Evolutionary conservation across 257 asterid species (phyloP), one percentile per base, ranked within the genome.

Genomic region (Solanum peruvianum): DNA sequence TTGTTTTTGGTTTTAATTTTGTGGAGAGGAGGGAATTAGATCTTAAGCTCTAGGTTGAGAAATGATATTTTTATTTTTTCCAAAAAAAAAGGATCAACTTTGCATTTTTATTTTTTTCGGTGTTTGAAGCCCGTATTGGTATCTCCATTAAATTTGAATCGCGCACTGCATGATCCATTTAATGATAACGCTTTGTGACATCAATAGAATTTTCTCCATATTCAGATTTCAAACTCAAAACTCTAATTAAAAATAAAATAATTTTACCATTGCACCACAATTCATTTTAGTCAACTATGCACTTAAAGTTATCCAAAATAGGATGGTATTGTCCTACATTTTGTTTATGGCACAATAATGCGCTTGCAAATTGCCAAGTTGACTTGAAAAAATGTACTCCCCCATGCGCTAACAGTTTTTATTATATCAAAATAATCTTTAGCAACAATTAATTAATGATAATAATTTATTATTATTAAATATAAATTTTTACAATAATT

Each of bases 51-150:
- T 5, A 6, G 0, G 4, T 66, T 25, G 35, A 66, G 35, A 66
- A 64, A 64, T 25, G 72, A 11, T 64, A 64, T 25, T 27, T 64
- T 64, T 25, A 11, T n/a, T 25, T 64, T 56, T 67, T 27, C 12
- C 3, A 1, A 6, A 14, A 66, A 27, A 66, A 5, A 12, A n/a
- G 10, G 73, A 12, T 52, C 62, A 1, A 52, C 62, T 52, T 52
- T 16, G 23, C 3, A 52, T 0, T 52, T 52, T 15, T 49, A 4
- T 49, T 49, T 49, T 49, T 0, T 1, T 47, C 3, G 18, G 1
- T 49, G 0, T 49, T 12, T 13, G 58, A 0, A 49, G 9, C 8
- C 0, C 0, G 58, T 5, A 49, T 49, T 49, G 0, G 8, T 0
- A 0, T 15, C 8, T 49, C 6, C 0, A 49, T 15, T 49, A 49